phyloP scores from a whole-genome alignment of 1,139 yeast species.

The Hanseniaspora sp. region DNA sequence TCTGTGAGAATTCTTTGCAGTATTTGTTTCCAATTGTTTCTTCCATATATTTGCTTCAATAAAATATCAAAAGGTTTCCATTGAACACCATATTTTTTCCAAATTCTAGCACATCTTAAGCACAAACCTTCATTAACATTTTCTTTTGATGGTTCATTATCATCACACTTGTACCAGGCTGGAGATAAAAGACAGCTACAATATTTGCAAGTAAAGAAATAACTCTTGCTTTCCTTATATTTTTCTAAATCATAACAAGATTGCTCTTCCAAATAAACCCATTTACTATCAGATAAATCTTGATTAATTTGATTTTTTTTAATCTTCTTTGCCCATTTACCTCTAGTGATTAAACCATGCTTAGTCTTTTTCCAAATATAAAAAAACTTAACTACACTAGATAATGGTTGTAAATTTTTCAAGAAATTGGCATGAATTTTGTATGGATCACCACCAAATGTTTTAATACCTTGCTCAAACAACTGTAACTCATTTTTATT shows the following conservation, averaged over 20 bases:
- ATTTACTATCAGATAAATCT: neutral
- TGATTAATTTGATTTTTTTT: slow-evolving; percentile 27
- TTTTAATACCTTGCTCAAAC: slow-evolving; percentile 67
- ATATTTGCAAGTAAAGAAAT: slow-evolving; percentile 28
- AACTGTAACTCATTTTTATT: slow-evolving; percentile 47
- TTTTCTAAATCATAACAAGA: slow-evolving; percentile 31
- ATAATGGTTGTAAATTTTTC: slow-evolving; percentile 53
- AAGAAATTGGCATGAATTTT: slow-evolving; percentile 26
- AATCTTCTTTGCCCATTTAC: slow-evolving; percentile 32
- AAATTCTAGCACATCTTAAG: slow-evolving; percentile 71
- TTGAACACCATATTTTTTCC: slow-evolving; percentile 83
- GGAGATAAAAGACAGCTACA: slow-evolving; percentile 28
- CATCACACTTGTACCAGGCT: slow-evolving; percentile 27
- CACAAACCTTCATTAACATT: slow-evolving; percentile 52
- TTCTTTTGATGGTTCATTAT: neutral
- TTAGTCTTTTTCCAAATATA: slow-evolving; percentile 85
- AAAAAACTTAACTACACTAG: slow-evolving; percentile 74
- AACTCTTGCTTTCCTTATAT: slow-evolving; percentile 18
- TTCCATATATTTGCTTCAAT: slow-evolving; percentile 35
- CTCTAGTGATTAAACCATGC: slow-evolving; percentile 39
- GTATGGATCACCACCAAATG: slow-evolving; percentile 56
- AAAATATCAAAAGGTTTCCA: slow-evolving; percentile 80
- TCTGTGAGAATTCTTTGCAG: slow-evolving; percentile 17
- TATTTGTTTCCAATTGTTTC: slow-evolving; percentile 16
- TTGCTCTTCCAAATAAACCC: slow-evolving; percentile 32